These are phyloP conservation scores for Chernovozyma aurita DNA, from an alignment of 1,139 yeast species.

Conservation along the genomic window DNA sequence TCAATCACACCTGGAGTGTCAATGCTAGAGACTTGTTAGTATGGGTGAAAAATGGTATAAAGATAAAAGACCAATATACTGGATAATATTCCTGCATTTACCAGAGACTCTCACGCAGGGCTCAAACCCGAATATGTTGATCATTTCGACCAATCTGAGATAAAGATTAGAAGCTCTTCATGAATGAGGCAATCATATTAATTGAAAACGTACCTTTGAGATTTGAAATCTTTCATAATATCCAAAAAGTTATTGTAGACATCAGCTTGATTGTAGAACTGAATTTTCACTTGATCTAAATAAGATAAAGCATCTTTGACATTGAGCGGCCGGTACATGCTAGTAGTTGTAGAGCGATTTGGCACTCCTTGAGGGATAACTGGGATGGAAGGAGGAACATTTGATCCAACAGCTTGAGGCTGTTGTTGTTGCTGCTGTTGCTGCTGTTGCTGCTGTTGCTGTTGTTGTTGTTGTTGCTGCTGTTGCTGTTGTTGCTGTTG, in stretches of 20 bases:
- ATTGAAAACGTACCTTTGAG: slow-evolving; percentile 56
- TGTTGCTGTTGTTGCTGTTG: slow-evolving; percentile 9
- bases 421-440: slow-evolving; percentile 8
- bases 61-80: neutral
- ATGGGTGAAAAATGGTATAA: slow-evolving; percentile 3
- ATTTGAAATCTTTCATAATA: slow-evolving; percentile 97
- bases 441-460: slow-evolving; percentile 7
- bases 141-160: neutral
- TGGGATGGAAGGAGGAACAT: slow-evolving; percentile 12
- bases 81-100: too few relatives aligned
- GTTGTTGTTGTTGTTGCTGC: slow-evolving; percentile 10
- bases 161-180: too few relatives aligned
- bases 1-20: slow-evolving; percentile 99
- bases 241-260: slow-evolving; percentile 94
- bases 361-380: slow-evolving; percentile 33
- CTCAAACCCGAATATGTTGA: neutral
- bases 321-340: slow-evolving; percentile 78
- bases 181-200: too few relatives aligned
- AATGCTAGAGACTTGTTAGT: slow-evolving; percentile 42
- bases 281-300: slow-evolving; percentile 91
- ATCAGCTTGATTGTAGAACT: slow-evolving; percentile 88
- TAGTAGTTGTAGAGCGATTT: slow-evolving; percentile 40
- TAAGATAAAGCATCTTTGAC: slow-evolving; percentile 95
- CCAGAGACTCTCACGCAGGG: too few relatives aligned
- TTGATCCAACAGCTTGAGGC: slow-evolving; percentile 7